phyloP scores from a whole-genome alignment of 129 eudicot species.

The Gnaphalium uliginosum region DNA sequence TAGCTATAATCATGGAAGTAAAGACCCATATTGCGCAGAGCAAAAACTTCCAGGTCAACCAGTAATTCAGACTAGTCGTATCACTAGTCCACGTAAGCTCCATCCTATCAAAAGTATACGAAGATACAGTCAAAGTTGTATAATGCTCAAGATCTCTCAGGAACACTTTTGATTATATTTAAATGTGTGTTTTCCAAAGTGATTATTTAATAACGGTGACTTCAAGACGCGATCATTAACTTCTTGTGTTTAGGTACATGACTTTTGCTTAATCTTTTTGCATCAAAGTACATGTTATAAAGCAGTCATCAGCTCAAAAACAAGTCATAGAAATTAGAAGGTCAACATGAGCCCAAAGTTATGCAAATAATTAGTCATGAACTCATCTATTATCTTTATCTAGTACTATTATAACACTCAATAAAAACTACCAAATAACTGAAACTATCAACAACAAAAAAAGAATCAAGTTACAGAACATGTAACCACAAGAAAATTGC shows the following conservation, averaged over 20 bases:
- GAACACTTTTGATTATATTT: not conserved
- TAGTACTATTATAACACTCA: not conserved
- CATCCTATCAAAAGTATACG: slow-evolving; percentile 47
- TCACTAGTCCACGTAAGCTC: slow-evolving; percentile 45
- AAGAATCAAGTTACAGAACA: not conserved
- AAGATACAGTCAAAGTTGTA: not conserved
- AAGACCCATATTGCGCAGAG: slow-evolving; percentile 66
- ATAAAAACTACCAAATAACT: not conserved
- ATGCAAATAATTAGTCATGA: not conserved
- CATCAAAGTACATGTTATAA: not conserved
- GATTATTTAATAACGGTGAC: not conserved
- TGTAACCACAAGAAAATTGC: not conserved
- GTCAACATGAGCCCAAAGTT: not conserved
- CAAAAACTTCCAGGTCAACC: slow-evolving; percentile 85
- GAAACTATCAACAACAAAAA: not conserved
- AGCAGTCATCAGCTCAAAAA: not conserved
- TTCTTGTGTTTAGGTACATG: not conserved
- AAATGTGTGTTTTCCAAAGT: not conserved
- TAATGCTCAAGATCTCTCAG: not conserved
- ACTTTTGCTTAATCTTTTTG: not conserved
- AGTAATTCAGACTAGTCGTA: slow-evolving; percentile 61
- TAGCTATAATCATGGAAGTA: slow-evolving; percentile 46
- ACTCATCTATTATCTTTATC: not conserved
- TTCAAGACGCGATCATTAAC: not conserved
- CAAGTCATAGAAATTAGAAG: not conserved